Percentiles rank a stretch among this genome's conserved stretches.
phyloP scores from a whole-genome alignment of 768 basidiomycete species.

The Russula abietina region DNA sequence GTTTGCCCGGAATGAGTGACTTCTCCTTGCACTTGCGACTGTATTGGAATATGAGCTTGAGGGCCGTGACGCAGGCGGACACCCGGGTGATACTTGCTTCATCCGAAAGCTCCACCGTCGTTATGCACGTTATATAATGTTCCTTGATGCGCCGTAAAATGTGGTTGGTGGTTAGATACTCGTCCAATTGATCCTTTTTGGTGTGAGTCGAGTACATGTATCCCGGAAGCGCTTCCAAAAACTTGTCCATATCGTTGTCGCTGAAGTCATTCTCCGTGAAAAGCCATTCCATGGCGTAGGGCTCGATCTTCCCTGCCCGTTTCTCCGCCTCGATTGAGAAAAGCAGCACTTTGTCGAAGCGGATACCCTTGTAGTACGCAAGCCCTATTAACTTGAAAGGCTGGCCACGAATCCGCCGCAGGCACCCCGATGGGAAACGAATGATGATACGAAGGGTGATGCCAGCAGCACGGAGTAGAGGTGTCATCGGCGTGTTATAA shows the following conservation, averaged over 20 bases:
- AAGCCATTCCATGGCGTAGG: conserved; percentile 12
- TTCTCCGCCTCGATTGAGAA: background rate
- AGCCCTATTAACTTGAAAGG: background rate
- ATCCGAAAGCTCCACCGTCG: conserved; percentile 3
- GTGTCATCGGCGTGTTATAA: conserved; percentile 15
- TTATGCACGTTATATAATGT: conserved; percentile 10
- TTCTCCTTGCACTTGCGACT: background rate
- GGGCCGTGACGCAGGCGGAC: conserved; percentile 6
- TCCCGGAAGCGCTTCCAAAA: conserved; percentile 15
- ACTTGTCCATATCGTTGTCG: conserved; percentile 16
- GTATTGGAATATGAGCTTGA: conserved; percentile 5
- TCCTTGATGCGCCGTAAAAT: conserved; percentile 6
- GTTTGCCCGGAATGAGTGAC: background rate
- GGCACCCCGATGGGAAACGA: background rate
- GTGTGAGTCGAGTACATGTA: conserved; percentile 9
- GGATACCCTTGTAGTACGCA: background rate
- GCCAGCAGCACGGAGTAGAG: background rate
- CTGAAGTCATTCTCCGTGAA: conserved; percentile 13
- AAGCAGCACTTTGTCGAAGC: background rate
- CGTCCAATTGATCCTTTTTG: background rate
- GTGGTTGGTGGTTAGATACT: background rate
- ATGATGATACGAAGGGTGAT: background rate
- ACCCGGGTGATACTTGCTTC: conserved; percentile 6
- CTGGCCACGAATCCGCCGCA: background rate
- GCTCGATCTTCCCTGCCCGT: background rate